Evolutionary conservation across 495 filamentous ascomycete genomes (phyloP), one percentile per base, ranked within the genome.

Genomic region (Hypoxylon cercidicola): DNA sequence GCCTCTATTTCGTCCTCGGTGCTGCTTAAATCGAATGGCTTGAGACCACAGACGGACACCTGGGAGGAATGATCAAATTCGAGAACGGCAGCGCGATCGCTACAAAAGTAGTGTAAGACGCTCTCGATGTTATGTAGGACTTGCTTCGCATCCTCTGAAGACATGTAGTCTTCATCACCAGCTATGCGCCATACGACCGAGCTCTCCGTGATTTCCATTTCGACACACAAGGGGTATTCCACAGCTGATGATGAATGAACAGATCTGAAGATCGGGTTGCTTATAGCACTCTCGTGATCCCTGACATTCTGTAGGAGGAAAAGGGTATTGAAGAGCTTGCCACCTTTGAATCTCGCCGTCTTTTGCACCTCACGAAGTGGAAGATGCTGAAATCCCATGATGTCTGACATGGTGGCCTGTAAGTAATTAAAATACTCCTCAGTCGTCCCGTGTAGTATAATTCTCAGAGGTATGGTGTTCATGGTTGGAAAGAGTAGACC

Each of bases 211-310:
- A 83, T 73, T 62, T 94, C 92, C 79, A 93, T 85, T 74, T 96
- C 92, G 2, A 90, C 82, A 61, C 89, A 92, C n/a, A 93, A 73
- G 0, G 89, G 89, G 67, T 92, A 94, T 57, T 93, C 91, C 16
- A 91, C 85, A 47, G 84, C 80, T 0, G 90, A 85, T 10, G 69
- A 70, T 10, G 88, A 85, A 25, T 83, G 78, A 5, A 88, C 73
- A 16, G 89, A 89, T 43, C 74, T 77, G 64, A 88, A 84, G 6
- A 89, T 75, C 15, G 65, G 49, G 16, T 37, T 15, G 4, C 37
- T 0, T 11, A 16, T 20, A 20, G 16, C 7, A 43, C 54, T 46
- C 64, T 41, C 52, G 70, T 18, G 32, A 13, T 70, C 69, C 37
- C 59, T 62, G 15, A 37, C 44, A 16, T 60, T 77, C 70, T 93